These are phyloP conservation scores for Liriodendron chinense DNA, from an alignment of 164 flowering plant genomes.

Conservation along the genomic window DNA sequence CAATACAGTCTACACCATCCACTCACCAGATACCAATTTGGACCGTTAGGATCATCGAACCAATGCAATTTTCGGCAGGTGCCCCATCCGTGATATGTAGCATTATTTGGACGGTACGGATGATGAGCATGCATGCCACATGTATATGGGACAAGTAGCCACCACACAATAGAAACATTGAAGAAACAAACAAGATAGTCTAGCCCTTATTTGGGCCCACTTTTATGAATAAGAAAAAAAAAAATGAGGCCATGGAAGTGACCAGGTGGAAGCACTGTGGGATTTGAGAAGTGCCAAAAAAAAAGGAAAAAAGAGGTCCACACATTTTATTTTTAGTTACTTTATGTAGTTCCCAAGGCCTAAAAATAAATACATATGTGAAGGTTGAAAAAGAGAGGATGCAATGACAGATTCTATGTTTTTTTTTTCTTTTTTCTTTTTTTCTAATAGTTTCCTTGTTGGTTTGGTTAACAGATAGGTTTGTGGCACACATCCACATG, in stretches of 20 bases:
- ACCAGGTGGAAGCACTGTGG: slow-evolving; percentile 30
- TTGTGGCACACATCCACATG: slow-evolving; percentile 21
- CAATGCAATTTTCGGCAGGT: neutral
- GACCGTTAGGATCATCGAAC: too few species aligned
- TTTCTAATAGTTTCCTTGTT: slow-evolving; percentile 11
- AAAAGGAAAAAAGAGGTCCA: slow-evolving; percentile 38
- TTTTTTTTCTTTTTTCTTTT: neutral
- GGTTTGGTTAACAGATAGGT: slow-evolving; percentile 12
- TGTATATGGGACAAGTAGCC: neutral
- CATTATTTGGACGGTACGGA: neutral
- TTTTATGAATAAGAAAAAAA: neutral
- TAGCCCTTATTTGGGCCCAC: neutral
- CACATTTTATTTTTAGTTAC: slow-evolving; percentile 28
- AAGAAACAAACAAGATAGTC: neutral
- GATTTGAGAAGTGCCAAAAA: slow-evolving; percentile 32
- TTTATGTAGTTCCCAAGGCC: slow-evolving; percentile 58
- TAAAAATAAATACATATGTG: slow-evolving; percentile 17
- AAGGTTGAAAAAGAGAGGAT: slow-evolving; percentile 17
- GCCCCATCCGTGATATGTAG: neutral
- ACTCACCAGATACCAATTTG: neutral
- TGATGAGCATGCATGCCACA: neutral
- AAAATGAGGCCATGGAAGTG: slow-evolving; percentile 14
- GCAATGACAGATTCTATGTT: slow-evolving; percentile 15
- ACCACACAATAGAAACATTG: neutral
- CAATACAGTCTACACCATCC: neutral